A percentile compares a stretch with the other conserved stretches of the same genome.
These are phyloP conservation scores for Allium cepa DNA, from an alignment of 106 monocot genomes.

Conservation along the genomic window DNA sequence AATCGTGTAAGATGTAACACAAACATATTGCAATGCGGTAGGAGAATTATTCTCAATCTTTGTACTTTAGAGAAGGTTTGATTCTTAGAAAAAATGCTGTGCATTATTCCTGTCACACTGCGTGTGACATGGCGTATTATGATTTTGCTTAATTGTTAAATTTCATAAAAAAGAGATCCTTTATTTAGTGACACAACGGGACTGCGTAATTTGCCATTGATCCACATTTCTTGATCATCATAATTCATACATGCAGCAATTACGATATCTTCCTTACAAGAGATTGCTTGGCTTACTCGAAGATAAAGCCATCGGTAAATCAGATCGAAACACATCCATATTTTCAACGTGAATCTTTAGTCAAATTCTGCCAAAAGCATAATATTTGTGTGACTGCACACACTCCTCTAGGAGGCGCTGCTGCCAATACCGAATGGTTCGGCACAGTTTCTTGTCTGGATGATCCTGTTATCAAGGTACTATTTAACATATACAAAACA, in stretches of 20 bases:
- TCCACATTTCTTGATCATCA: no score
- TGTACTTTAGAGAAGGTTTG: no score
- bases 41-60: no score
- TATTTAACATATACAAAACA: neutral
- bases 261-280: conserved; percentile 94
- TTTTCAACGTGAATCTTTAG: conserved; percentile 93
- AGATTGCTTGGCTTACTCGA: conserved; percentile 89
- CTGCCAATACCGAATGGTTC: conserved; percentile 88
- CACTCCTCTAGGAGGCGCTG: conserved; percentile 81
- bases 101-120: no score
- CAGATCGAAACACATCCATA: conserved; percentile 96
- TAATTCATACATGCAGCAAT: conserved; percentile 50
- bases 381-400: conserved; percentile 86
- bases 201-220: no score
- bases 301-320: conserved; percentile 88
- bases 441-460: conserved; percentile 79
- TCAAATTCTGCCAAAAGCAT: conserved; percentile 96
- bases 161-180: no score
- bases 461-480: conserved; percentile 72
- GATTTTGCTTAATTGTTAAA: no score
- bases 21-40: no score
- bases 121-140: no score
- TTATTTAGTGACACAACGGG: no score
- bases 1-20: no score
- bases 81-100: no score